A percentile compares a stretch with the other conserved stretches of the same genome.
Evolutionary conservation across 108 stramenopile genomes (phyloP).

Genomic region (Pseudonitzschia multiseries): DNA sequence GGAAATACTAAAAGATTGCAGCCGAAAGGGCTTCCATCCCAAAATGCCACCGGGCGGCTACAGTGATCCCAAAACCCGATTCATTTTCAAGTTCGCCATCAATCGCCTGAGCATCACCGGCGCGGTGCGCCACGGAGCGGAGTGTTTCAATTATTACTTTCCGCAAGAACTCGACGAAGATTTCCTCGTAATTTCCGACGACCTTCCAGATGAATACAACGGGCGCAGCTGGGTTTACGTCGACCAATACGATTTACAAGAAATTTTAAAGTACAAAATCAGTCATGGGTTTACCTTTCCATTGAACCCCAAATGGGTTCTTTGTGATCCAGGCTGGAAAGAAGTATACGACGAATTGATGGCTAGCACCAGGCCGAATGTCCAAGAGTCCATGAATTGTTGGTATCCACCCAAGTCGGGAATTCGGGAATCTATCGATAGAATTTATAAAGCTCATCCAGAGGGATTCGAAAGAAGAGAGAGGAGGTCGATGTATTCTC

Average conservation of each 20-base stretch:
- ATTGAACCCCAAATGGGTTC: slow-evolving; percentile 66
- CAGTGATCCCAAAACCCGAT: slow-evolving; percentile 52
- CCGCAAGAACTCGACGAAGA: slow-evolving; percentile 65
- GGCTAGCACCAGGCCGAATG: slow-evolving; percentile 42
- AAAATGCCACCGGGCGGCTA: slow-evolving; percentile 53
- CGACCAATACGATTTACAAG: slow-evolving; percentile 42
- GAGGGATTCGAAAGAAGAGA: slow-evolving; percentile 41
- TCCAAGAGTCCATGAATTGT: slow-evolving; percentile 47
- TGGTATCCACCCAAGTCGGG: slow-evolving; percentile 62
- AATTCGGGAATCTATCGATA: slow-evolving; percentile 59
- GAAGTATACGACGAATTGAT: slow-evolving; percentile 61
- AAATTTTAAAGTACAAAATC: slow-evolving; percentile 46
- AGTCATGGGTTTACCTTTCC: slow-evolving; percentile 60
- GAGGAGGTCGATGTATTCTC: not conserved
- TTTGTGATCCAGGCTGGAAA: slow-evolving; percentile 77
- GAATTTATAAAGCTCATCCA: slow-evolving; percentile 52
- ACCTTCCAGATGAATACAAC: slow-evolving; percentile 27
- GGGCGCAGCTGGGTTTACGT: slow-evolving; percentile 41
- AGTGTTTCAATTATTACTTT: slow-evolving; percentile 69
- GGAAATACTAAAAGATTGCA: slow-evolving; percentile 39
- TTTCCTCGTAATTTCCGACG: slow-evolving; percentile 52
- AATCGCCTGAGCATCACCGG: slow-evolving; percentile 39
- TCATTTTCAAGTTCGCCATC: slow-evolving; percentile 52
- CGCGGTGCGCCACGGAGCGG: slow-evolving; percentile 64
- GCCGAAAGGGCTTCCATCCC: slow-evolving; percentile 39